A percentile compares a stretch with the other conserved stretches of the same genome.
These are phyloP conservation scores for Wickerhamiella allomyrinae DNA, from an alignment of 805 yeast genomes.

Conservation along the genomic window DNA sequence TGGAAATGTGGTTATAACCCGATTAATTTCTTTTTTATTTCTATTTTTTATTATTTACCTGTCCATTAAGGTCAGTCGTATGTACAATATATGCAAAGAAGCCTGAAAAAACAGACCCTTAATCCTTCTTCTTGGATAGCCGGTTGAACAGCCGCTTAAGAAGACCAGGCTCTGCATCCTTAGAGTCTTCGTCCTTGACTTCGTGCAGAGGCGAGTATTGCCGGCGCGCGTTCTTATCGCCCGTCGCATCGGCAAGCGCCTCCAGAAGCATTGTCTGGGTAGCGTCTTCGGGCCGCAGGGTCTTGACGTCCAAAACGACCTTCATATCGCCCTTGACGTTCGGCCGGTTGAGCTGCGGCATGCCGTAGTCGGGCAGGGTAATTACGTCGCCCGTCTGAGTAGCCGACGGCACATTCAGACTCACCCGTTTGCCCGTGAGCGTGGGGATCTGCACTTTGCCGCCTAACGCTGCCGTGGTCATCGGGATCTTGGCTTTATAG, in stretches of 20 bases:
- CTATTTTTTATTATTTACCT: slow-evolving; percentile 1
- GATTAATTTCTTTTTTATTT: neutral
- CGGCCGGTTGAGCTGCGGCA: slow-evolving; percentile 45
- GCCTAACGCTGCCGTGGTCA: slow-evolving; percentile 95
- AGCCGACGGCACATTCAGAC: slow-evolving; percentile 70
- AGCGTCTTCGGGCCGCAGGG: slow-evolving; percentile 62
- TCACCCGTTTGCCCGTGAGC: slow-evolving; percentile 51
- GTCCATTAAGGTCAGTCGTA: neutral
- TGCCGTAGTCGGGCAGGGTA: slow-evolving; percentile 75
- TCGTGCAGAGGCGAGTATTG: slow-evolving; percentile 28
- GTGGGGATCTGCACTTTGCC: slow-evolving; percentile 89
- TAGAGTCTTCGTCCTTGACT: slow-evolving; percentile 13
- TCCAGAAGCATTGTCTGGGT: slow-evolving; percentile 82
- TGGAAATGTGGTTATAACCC: slow-evolving; percentile 16
- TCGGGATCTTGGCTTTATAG: slow-evolving; percentile 54
- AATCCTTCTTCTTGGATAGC: slow-evolving; percentile 19
- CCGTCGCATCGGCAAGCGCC: slow-evolving; percentile 82
- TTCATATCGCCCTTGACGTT: slow-evolving; percentile 66
- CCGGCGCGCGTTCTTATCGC: slow-evolving; percentile 67
- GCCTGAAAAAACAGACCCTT: neutral
- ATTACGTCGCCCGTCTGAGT: slow-evolving; percentile 64
- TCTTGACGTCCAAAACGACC: slow-evolving; percentile 55
- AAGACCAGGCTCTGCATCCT: slow-evolving; percentile 19
- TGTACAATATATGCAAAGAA: slow-evolving; percentile 1
- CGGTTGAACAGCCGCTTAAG: slow-evolving; percentile 24